Conservation (phyloP, 345 rosid genomes). For the Excoecaria agallocha region DNA sequence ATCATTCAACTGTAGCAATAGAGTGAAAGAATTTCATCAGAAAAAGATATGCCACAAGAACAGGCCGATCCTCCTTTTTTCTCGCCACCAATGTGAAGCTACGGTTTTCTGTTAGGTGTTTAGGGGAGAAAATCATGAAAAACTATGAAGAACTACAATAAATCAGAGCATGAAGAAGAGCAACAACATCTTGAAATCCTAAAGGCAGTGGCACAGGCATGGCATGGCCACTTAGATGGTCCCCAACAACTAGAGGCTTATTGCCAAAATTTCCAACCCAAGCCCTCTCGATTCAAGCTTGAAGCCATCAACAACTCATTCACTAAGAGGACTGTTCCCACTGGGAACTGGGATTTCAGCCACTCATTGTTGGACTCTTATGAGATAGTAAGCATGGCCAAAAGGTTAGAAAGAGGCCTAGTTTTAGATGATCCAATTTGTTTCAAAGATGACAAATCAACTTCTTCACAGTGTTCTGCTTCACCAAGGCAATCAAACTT, state of each 20-base stretch:
- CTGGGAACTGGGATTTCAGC: constrained; percentile 56
- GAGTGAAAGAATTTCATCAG: background rate
- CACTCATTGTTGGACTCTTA: constrained; percentile 75
- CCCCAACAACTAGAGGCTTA: constrained; percentile 55
- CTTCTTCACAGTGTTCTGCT: too few relatives aligned
- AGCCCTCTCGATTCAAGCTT: constrained; percentile 67
- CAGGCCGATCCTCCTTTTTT: background rate
- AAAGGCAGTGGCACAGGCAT: constrained; percentile 88
- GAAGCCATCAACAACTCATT: constrained; percentile 45
- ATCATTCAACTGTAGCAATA: background rate
- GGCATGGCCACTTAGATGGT: constrained; percentile 57
- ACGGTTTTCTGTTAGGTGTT: background rate
- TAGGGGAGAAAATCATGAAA: constrained; percentile 27
- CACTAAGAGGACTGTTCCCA: background rate
- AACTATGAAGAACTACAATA: constrained; percentile 34
- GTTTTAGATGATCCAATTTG: constrained; percentile 40
- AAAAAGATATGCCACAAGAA: background rate
- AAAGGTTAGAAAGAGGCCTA: too few relatives aligned
- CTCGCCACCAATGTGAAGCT: constrained; percentile 15
- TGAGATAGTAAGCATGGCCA: constrained; percentile 64
- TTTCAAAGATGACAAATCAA: too few relatives aligned
- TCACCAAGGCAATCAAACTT: too few relatives aligned
- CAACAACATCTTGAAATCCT: constrained; percentile 50
- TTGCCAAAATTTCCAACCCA: constrained; percentile 38
- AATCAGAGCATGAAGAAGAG: constrained; percentile 12